Evolutionary conservation across 352 stramenopile species (phyloP), one percentile per base, ranked within the genome.

Genomic region (Phytopythium helicoides): DNA sequence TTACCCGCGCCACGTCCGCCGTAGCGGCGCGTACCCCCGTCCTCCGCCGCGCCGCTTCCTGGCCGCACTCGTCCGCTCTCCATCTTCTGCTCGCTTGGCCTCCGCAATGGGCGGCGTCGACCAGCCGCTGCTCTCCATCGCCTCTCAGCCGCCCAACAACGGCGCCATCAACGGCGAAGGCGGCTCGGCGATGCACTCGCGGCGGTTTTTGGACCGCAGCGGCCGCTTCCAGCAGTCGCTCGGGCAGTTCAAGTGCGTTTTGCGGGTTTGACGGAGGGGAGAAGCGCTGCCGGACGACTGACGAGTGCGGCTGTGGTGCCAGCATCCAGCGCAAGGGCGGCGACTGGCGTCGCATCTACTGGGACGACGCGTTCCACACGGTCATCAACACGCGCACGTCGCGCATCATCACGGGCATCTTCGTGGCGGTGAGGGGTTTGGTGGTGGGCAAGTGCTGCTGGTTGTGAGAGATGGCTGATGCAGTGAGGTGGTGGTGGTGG

Each of bases 371-470:
- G 26, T 94, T 92, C 73, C 84, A 94, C 66, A 92, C 85, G 37
- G 66, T 94, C 23, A 89, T 94, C 60, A 89, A 94, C 68, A 94
- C 85, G 34, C 74, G 76, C 60, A 92, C 85, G 23, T 89, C 75
- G 48, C 74, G 76, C 44, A 92, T 94, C 42, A 68, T 92, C 51
- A 76, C 66, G 47, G 84, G 81, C 25, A 87, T 94, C 56, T 92
- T 92, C 59, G 39, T 84, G 25, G 61, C 76, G 50, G 84, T 92
- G 41, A 31, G 81, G 68, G n/a, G n/a, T n/a, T n/a, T n/a, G n/a
- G n/a, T n/a, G n/a, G n/a, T n/a, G n/a, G n/a, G n/a, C n/a, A n/a
- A n/a, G n/a, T n/a, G 14, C 25, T 48, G 47, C 7, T 47, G 57
- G 39, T 10, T 57, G 3, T 54, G 6, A n/a, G n/a, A n/a, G n/a